phyloP scores from a whole-genome alignment of 2,329 filamentous ascomycete genomes.

The Neofusicoccum parvum region DNA sequence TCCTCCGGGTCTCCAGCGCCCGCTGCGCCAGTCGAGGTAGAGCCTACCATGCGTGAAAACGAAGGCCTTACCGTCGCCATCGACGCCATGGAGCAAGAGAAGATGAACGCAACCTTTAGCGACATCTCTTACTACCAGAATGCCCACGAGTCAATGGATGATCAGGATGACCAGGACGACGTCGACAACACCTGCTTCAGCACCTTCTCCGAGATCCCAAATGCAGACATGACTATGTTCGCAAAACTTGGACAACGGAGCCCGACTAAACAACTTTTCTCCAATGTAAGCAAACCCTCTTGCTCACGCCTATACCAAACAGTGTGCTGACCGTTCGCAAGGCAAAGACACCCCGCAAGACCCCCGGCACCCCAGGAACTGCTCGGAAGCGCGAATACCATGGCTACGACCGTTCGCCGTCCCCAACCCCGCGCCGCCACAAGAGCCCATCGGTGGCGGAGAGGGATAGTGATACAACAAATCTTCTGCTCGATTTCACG shows the following conservation, averaged over 20 bases:
- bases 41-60: slow-evolving; percentile 38
- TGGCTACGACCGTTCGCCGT: slow-evolving; percentile 44
- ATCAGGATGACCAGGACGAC: slow-evolving; percentile 27
- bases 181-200: slow-evolving; percentile 77
- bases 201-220: slow-evolving; percentile 82
- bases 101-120: slow-evolving; percentile 25
- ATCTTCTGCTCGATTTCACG: slow-evolving; percentile 84
- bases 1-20: slow-evolving; percentile 21
- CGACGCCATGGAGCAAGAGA: slow-evolving; percentile 35
- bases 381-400: slow-evolving; percentile 46
- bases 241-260: slow-evolving; percentile 66
- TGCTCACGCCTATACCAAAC: not conserved
- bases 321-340: slow-evolving; percentile 13
- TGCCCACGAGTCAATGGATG: slow-evolving; percentile 26
- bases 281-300: not conserved
- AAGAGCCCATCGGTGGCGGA: slow-evolving; percentile 44
- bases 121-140: slow-evolving; percentile 28
- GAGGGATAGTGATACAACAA: slow-evolving; percentile 63
- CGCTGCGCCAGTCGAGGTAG: slow-evolving; percentile 8
- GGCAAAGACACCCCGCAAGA: slow-evolving; percentile 22
- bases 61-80: slow-evolving; percentile 42
- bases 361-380: slow-evolving; percentile 50
- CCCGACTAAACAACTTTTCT: slow-evolving; percentile 43
- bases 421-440: slow-evolving; percentile 56
- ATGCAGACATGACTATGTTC: slow-evolving; percentile 76